Evolutionary conservation across 257 asterid genomes (phyloP), one percentile per base, ranked within the genome.

Genomic region (Catharanthus roseus): DNA sequence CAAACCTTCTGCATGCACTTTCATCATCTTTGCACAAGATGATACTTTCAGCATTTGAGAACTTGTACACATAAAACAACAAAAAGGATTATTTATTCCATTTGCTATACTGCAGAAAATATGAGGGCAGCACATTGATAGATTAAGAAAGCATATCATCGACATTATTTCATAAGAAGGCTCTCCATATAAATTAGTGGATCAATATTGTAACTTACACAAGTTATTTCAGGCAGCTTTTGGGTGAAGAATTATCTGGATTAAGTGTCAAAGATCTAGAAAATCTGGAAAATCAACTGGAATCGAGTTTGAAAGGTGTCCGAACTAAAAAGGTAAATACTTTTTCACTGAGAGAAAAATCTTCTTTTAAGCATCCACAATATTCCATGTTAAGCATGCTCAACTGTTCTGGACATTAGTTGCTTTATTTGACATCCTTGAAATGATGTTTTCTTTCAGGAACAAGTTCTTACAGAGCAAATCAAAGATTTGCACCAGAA

Each of bases 161-260:
- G 6, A 10, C 56, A 50, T 31, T 33, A n/a, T 34, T 34, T 24
- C 45, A 50, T 12, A 68, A 33, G n/a, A 68, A 19, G 7, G 71
- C 21, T 56, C 36, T 28, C 19, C 9, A 23, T 56, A 56, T 2
- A 50, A 31, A 8, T 15, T 60, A 5, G 23, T 60, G 2, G 44
- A 60, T 33, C 44, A 33, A 29, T 31, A 3, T 42, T 29, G 62
- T 29, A 31, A 60, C 23, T 58, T 58, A 36, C 16, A 23, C 65
- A 60, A 61, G 19, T 19, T 33, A 75, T 69, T 75, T 75, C 86
- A 89, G 96, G 85, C 83, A 81, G 79, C 86, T 89, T 64, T 54
- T 87, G 80, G 92, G 96, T 72, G 86, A 86, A 77, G 84, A 86
- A 64, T 83, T 89, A 63, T 73, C 74, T 62, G 92, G 92, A 68